Conservation (phyloP, 129 eudicot genomes). For the Saposhnikovia divaricata region DNA sequence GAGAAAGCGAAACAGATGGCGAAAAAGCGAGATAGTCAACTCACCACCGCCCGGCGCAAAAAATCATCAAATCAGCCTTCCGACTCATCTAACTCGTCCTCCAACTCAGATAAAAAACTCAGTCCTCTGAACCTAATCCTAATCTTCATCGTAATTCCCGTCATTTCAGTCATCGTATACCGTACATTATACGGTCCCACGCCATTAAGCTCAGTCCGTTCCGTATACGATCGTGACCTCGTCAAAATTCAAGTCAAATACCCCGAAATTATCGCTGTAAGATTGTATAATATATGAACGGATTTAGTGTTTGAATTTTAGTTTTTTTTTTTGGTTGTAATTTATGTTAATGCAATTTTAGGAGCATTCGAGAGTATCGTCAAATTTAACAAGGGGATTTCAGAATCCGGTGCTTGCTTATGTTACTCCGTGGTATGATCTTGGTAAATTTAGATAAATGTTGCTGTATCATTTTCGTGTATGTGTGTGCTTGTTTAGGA, state of each 20-base stretch:
- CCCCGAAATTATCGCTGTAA: constrained; percentile 54
- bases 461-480: background rate
- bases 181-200: constrained; percentile 17
- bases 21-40: constrained; percentile 34
- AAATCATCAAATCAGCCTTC: constrained; percentile 4
- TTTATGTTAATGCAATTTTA: constrained; percentile 19
- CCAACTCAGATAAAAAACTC: constrained; percentile 16
- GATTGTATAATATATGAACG: background rate
- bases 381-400: constrained; percentile 46
- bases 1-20: constrained; percentile 23
- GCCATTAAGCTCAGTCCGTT: constrained; percentile 21
- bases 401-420: constrained; percentile 72
- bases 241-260: constrained; percentile 39
- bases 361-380: constrained; percentile 70
- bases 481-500: background rate
- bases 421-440: constrained; percentile 79
- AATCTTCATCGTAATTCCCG: constrained; percentile 34
- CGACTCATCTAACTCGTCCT: constrained; percentile 13
- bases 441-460: background rate
- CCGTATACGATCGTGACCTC: constrained; percentile 38
- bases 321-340: background rate
- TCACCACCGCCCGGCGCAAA: constrained; percentile 30
- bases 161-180: constrained; percentile 46
- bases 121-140: constrained; percentile 5
- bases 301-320: background rate